Evolutionary conservation across 257 asterid species (phyloP).

Genomic region (Oldenlandia corymbosa): DNA sequence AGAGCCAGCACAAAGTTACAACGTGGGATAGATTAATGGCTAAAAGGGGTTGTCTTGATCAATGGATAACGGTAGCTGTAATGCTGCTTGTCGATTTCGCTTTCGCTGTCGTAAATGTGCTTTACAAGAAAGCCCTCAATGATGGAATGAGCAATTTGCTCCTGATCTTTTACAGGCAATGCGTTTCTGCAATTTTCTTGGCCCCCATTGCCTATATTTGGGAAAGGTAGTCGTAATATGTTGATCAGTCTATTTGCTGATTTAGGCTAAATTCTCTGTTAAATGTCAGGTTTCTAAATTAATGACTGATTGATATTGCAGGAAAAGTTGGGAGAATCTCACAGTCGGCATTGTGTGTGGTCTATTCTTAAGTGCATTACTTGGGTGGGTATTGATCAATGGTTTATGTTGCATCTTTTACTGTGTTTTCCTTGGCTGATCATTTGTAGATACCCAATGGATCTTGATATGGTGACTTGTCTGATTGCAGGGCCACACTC

Average conservation of each 20-base stretch:
- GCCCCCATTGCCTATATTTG: slow-evolving; percentile 46
- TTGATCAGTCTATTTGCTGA: neutral
- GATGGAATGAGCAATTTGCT: slow-evolving; percentile 41
- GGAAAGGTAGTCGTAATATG: slow-evolving; percentile 53
- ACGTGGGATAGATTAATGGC: neutral
- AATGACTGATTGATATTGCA: slow-evolving; percentile 24
- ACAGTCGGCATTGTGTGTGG: slow-evolving; percentile 35
- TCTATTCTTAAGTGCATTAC: slow-evolving; percentile 51
- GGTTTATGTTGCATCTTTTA: neutral
- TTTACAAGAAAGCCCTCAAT: slow-evolving; percentile 43
- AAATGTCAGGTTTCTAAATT: no score
- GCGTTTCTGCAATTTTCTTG: slow-evolving; percentile 38
- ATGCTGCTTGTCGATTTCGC: slow-evolving; percentile 46
- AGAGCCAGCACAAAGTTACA: neutral
- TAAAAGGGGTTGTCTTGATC: slow-evolving; percentile 19
- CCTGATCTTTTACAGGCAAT: slow-evolving; percentile 46
- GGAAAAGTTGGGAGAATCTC: slow-evolving; percentile 53
- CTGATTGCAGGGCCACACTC: slow-evolving; percentile 55
- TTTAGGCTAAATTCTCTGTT: neutral
- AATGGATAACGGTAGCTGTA: slow-evolving; percentile 35
- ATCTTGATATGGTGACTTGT: no score
- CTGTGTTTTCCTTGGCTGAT: neutral
- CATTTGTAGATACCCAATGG: neutral
- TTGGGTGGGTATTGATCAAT: slow-evolving; percentile 53
- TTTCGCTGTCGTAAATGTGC: slow-evolving; percentile 36